Evolutionary conservation across 257 asterid species (phyloP).

Genomic region (Solanum bukasovii): DNA sequence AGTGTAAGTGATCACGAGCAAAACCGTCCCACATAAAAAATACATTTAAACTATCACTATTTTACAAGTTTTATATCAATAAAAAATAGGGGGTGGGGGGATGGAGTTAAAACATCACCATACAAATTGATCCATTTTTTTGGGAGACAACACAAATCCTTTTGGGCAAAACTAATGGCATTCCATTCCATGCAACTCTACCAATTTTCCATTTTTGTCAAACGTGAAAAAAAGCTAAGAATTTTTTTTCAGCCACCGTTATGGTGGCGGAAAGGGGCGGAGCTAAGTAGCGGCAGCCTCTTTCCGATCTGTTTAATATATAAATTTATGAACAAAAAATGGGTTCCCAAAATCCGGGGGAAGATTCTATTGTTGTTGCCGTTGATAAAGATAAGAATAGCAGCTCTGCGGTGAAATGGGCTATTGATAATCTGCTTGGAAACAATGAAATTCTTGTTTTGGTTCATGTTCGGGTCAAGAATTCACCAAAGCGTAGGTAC

Average conservation of each 20-base stretch:
- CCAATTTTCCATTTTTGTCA: not conserved
- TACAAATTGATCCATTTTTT: not conserved
- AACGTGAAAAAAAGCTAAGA: not conserved
- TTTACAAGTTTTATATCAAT: not conserved
- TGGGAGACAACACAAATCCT: not conserved
- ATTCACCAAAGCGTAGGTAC: conserved; percentile 38
- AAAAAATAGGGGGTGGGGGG: not conserved
- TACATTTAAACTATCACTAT: not conserved
- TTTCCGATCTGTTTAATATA: not conserved
- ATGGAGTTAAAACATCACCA: not conserved
- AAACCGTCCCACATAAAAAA: not conserved
- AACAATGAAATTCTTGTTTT: conserved; percentile 20
- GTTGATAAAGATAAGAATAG: conserved; percentile 51
- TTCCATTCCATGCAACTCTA: not conserved
- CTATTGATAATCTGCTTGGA: conserved; percentile 40
- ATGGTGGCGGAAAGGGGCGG: conserved; percentile 2
- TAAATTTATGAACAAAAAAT: not conserved
- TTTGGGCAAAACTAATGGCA: not conserved
- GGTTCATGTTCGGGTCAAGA: conserved; percentile 42
- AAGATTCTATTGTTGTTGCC: conserved; percentile 38
- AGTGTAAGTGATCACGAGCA: not conserved
- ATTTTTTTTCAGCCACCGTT: not conserved
- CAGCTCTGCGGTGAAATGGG: conserved; percentile 49
- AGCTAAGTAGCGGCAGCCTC: not conserved
- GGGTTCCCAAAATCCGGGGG: not conserved